Conservation (phyloP, 768 basidiomycete species). For the Leccinum incarnatum region DNA sequence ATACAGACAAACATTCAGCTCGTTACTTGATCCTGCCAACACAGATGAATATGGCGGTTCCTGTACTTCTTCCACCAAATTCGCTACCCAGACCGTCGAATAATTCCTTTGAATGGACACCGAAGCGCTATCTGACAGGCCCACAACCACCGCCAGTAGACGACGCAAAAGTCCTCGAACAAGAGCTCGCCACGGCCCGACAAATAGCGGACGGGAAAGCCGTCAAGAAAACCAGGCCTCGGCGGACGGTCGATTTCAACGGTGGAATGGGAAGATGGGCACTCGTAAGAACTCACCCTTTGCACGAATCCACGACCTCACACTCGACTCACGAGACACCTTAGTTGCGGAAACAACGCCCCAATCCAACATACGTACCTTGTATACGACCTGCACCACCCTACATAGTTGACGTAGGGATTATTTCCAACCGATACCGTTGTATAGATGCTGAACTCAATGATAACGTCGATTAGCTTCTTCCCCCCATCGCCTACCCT, state of each 20-base stretch:
- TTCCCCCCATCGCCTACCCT: slow-evolving; percentile 91
- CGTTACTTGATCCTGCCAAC: neutral
- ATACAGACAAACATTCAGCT: no score
- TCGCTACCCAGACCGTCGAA: slow-evolving; percentile 36
- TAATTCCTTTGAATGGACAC: slow-evolving; percentile 69
- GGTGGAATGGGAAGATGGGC: slow-evolving; percentile 86
- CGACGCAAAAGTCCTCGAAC: slow-evolving; percentile 70
- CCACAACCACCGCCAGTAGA: slow-evolving; percentile 80
- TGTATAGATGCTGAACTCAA: slow-evolving; percentile 24
- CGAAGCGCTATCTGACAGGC: slow-evolving; percentile 60
- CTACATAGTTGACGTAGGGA: slow-evolving; percentile 82
- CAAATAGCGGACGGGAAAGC: slow-evolving; percentile 76
- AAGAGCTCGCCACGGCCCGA: slow-evolving; percentile 72
- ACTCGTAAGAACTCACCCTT: slow-evolving; percentile 51
- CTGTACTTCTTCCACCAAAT: slow-evolving; percentile 53
- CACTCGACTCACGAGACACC: neutral
- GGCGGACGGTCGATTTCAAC: slow-evolving; percentile 93
- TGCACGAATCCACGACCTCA: neutral
- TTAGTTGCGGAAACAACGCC: slow-evolving; percentile 74
- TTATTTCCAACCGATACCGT: slow-evolving; percentile 12
- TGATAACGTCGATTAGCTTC: slow-evolving; percentile 54
- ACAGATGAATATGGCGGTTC: slow-evolving; percentile 34
- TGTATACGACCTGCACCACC: slow-evolving; percentile 82
- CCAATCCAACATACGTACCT: slow-evolving; percentile 73
- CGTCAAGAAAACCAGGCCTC: slow-evolving; percentile 87